Percentiles rank a stretch among this genome's conserved stretches.
Conservation (phyloP, 2,329 filamentous ascomycete genomes). For the Colletotrichum sp. region DNA sequence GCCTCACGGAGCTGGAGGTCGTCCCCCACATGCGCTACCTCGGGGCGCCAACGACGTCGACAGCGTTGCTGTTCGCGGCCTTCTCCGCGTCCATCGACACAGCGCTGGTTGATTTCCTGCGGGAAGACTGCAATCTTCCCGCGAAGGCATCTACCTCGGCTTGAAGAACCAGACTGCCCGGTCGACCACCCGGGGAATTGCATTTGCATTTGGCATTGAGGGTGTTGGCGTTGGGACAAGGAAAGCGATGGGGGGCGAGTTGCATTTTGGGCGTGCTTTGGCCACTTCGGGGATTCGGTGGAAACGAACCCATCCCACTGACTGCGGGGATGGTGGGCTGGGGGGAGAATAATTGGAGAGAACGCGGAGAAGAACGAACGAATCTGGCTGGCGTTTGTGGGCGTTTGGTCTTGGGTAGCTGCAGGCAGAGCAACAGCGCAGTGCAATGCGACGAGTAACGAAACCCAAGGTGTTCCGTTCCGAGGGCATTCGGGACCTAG, state of each 20-base stretch:
- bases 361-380: neutral
- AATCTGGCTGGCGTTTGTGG: slow-evolving; percentile 2
- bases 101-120: slow-evolving; percentile 59
- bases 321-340: neutral
- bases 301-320: neutral
- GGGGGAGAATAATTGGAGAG: neutral
- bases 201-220: neutral
- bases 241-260: neutral
- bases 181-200: neutral
- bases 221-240: neutral
- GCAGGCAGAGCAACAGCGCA: neutral
- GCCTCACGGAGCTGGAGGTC: slow-evolving; percentile 55
- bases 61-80: slow-evolving; percentile 62
- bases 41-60: slow-evolving; percentile 55
- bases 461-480: neutral
- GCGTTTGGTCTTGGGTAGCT: neutral
- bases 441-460: neutral
- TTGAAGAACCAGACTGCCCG: neutral
- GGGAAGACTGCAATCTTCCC: slow-evolving; percentile 25
- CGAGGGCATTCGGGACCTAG: neutral
- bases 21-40: slow-evolving; percentile 59
- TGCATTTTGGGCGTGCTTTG: neutral
- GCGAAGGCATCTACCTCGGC: neutral
- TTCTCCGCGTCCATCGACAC: slow-evolving; percentile 65
- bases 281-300: slow-evolving; percentile 5